phyloP scores from a whole-genome alignment of 768 basidiomycete species.

The Suillus spraguei region DNA sequence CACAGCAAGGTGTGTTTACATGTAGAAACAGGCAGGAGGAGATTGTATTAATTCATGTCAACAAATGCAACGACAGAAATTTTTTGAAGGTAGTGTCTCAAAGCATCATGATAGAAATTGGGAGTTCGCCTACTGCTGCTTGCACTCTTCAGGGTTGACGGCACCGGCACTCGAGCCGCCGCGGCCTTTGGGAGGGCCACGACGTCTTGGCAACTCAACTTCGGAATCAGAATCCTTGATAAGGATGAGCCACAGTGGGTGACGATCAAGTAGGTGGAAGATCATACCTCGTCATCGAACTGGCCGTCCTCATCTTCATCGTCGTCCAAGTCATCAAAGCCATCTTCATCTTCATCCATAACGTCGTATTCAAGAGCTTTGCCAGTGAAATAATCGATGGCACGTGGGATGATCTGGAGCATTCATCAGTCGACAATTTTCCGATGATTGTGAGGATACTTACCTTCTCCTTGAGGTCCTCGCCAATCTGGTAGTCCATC shows the following conservation, averaged over 20 bases:
- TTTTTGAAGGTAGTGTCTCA: conserved; percentile 3
- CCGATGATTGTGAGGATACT: conserved; percentile 18
- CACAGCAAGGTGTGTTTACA: conserved; percentile 7
- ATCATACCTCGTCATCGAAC: conserved; percentile 62
- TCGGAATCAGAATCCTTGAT: conserved; percentile 72
- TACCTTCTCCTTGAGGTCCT: conserved; percentile 97
- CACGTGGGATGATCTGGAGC: conserved; percentile 85
- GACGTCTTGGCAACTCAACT: conserved; percentile 58
- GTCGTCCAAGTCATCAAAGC: conserved; percentile 61
- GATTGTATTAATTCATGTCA: conserved; percentile 9
- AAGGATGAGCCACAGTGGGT: conserved; percentile 18
- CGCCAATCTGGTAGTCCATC: conserved; percentile 97
- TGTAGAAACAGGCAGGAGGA: not conserved
- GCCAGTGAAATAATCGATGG: conserved; percentile 97
- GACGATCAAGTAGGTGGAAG: conserved; percentile 15
- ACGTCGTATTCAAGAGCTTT: conserved; percentile 88
- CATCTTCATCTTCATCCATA: conserved; percentile 55
- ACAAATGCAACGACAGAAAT: conserved; percentile 8
- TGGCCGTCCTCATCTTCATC: conserved; percentile 51
- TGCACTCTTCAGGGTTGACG: conserved; percentile 82
- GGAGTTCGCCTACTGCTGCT: conserved; percentile 68
- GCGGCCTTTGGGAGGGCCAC: conserved; percentile 60
- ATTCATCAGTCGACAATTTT: conserved; percentile 10
- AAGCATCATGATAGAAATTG: not conserved
- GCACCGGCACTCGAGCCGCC: conserved; percentile 42